Conservation (phyloP, 2,329 filamentous ascomycete genomes). For the Neopestalotiopsis sp. region DNA sequence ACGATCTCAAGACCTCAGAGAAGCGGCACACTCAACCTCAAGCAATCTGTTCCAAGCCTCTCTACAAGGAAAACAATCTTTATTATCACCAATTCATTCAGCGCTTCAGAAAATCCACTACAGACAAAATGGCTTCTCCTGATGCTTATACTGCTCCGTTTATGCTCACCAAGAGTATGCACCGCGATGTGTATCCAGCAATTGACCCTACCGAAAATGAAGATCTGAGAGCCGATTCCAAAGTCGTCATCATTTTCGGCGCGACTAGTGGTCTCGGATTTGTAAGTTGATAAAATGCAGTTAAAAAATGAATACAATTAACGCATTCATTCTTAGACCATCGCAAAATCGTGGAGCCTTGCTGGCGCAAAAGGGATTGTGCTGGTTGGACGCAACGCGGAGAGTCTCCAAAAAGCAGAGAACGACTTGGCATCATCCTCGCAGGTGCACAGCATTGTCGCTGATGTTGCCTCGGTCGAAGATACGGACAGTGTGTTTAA, state of each 20-base stretch:
- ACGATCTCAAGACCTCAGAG: background rate
- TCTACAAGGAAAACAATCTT: background rate
- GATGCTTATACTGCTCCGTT: conserved; percentile 16
- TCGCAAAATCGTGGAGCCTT: conserved; percentile 1
- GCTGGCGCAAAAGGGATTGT: conserved; percentile 10
- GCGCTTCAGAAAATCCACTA: background rate
- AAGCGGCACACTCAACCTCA: background rate
- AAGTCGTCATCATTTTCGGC: background rate
- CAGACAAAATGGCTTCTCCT: background rate
- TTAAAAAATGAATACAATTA: background rate
- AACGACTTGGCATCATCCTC: background rate
- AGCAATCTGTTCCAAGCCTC: background rate
- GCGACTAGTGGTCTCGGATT: conserved; percentile 4
- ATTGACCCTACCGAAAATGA: background rate
- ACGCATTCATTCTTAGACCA: background rate
- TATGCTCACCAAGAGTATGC: conserved; percentile 7
- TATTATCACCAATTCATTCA: background rate
- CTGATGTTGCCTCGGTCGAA: background rate
- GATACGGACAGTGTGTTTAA: background rate
- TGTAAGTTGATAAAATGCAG: background rate
- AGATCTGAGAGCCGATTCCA: background rate
- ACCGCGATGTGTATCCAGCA: conserved; percentile 15
- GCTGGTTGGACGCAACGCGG: conserved; percentile 9
- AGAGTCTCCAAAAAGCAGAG: conserved; percentile 3
- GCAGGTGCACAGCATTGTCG: background rate